Evolutionary conservation across 768 basidiomycete genomes (phyloP), one percentile per base, ranked within the genome.

Genomic region (Mycena rosella): DNA sequence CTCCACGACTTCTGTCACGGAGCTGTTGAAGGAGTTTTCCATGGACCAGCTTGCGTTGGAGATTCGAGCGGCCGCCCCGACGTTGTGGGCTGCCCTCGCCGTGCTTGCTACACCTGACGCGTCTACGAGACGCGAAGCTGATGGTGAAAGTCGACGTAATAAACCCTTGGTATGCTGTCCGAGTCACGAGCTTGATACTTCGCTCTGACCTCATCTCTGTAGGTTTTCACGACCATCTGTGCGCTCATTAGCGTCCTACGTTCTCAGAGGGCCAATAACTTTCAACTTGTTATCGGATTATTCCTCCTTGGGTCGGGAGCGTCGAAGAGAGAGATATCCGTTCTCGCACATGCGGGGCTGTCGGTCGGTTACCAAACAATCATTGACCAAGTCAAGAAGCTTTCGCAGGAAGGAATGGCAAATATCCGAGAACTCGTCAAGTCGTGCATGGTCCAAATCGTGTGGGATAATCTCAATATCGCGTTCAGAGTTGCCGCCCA

Each of bases 391-490:
- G 44, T 70, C 32, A 54, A 63, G 36, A 30, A 48, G 24, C 36
- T 72, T 17, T 72, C 71, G 3, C 20, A 44, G 5, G 62, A 63
- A 27, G 62, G 62, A 3, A 5, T 63, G 44, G 42, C 3, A 8
- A 44, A 27, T 8, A 63, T 78, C 17, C 73, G 72, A 44, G 55
- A 68, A 15, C 67, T 78, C 18, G 60, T 65, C 0, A 14, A 63
- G 20, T 63, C 73, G 26, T 53, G 48, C 10, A 60, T 74, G 61
- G 24, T 27, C 27, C 61, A 63, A 20, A 38, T 77, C 20, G 67
- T 75, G 15, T 79, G 76, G 77, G 78, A 79, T 53, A 79, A 78
- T 58, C 27, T 78, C n/a, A 78, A 78, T 65, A 77, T 79, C 27
- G 71, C 75, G 2, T 75, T 75, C 51, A 63, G 60, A 9, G 74